Percentiles rank a stretch among this genome's conserved stretches.
phyloP scores from a whole-genome alignment of 306 rosid genomes.

The Quercus wislizeni region DNA sequence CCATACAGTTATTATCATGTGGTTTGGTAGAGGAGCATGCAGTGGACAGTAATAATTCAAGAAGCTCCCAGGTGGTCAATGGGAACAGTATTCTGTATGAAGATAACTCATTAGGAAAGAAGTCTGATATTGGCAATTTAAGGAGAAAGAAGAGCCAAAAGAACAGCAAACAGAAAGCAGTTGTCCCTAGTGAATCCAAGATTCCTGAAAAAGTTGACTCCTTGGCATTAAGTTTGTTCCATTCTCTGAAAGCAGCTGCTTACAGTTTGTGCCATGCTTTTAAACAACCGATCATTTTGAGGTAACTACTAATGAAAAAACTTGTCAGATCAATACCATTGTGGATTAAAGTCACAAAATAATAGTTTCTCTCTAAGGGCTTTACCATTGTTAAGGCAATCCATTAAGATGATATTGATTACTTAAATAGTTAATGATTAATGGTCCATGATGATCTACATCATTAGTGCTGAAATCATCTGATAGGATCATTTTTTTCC shows the following conservation, averaged over 20 bases:
- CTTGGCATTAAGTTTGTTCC: conserved; percentile 46
- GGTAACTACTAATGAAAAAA: conserved; percentile 40
- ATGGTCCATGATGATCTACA: background rate
- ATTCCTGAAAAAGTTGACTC: conserved; percentile 34
- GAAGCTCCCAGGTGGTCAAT: conserved; percentile 20
- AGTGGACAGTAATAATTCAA: conserved; percentile 21
- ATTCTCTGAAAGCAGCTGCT: conserved; percentile 57
- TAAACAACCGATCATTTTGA: conserved; percentile 70
- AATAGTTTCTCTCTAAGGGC: background rate
- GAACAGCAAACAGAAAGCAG: conserved; percentile 31
- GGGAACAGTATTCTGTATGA: conserved; percentile 31
- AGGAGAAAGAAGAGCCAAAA: conserved; percentile 58
- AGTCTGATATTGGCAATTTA: conserved; percentile 29
- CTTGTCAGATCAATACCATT: background rate
- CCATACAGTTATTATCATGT: conserved; percentile 75
- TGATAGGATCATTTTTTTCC: background rate
- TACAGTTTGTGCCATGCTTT: conserved; percentile 57
- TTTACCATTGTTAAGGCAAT: background rate
- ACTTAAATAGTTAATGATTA: background rate
- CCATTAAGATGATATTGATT: background rate
- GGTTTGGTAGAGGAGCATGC: conserved; percentile 63
- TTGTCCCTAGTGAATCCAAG: conserved; percentile 26
- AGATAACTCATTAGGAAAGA: conserved; percentile 34
- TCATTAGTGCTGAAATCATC: background rate
- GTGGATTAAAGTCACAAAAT: conserved; percentile 4